Percentiles rank a stretch among this genome's conserved stretches.
These are phyloP conservation scores for Ogataea dorogensis DNA, from an alignment of 805 yeast species.

Conservation along the genomic window DNA sequence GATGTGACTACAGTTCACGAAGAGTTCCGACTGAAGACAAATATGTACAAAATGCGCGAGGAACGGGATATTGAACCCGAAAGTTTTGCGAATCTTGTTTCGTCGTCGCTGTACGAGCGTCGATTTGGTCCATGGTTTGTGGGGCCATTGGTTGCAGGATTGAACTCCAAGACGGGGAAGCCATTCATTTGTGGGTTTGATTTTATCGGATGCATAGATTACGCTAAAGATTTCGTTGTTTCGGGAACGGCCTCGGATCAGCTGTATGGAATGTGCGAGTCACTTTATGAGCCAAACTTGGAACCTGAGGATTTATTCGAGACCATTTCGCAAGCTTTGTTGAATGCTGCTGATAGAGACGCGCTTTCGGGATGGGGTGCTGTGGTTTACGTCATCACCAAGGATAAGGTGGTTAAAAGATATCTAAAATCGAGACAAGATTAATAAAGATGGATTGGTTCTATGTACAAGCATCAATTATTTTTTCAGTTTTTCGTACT, in stretches of 20 bases:
- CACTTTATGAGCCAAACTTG: conserved; percentile 88
- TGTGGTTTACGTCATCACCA: conserved; percentile 85
- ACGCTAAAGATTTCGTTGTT: conserved; percentile 90
- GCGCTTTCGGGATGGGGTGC: conserved; percentile 99
- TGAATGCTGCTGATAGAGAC: conserved; percentile 96
- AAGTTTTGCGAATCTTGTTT: conserved; percentile 88
- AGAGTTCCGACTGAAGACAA: conserved; percentile 78
- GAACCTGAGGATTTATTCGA: conserved; percentile 96
- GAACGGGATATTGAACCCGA: conserved; percentile 91
- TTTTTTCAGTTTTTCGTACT: conserved; percentile 29
- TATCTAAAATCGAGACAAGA: conserved; percentile 94
- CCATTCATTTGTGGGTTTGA: conserved; percentile 97
- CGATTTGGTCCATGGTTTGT: conserved; percentile 96
- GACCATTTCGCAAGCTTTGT: conserved; percentile 87
- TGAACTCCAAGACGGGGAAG: conserved; percentile 73
- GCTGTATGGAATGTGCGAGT: conserved; percentile 97
- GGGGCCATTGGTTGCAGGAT: conserved; percentile 95
- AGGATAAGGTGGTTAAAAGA: conserved; percentile 86
- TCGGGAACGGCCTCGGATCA: conserved; percentile 97
- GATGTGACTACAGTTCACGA: conserved; percentile 88
- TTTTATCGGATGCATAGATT: conserved; percentile 94
- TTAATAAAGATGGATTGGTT: conserved; percentile 37
- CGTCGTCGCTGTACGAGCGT: conserved; percentile 83
- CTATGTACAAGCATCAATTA: conserved; percentile 5
- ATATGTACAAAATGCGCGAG: conserved; percentile 85